These are phyloP conservation scores for Trypanosoma melophagium DNA, from an alignment of 208 protist species.

Conservation along the genomic window DNA sequence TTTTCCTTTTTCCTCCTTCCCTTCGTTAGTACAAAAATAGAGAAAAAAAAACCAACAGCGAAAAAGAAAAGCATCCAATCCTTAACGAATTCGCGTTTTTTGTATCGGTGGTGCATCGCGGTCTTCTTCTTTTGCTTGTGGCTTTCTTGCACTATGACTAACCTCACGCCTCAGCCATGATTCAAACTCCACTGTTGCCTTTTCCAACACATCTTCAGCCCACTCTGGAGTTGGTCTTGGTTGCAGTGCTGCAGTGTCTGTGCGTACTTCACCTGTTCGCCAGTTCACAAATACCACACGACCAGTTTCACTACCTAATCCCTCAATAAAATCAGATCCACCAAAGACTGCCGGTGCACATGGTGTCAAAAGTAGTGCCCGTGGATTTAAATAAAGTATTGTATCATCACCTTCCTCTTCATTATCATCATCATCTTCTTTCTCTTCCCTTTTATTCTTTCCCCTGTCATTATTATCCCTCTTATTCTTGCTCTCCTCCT, in stretches of 20 bases:
- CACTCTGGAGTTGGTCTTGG: conserved; percentile 18
- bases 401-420: conserved; percentile 32
- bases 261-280: conserved; percentile 26
- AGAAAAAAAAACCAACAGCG: too few species aligned
- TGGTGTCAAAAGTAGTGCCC: conserved; percentile 72
- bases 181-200: conserved; percentile 23
- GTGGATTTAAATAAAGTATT: conserved; percentile 67
- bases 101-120: conserved; percentile 5
- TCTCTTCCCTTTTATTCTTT: not conserved
- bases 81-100: conserved; percentile 13
- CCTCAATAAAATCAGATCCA: conserved; percentile 59
- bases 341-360: conserved; percentile 71
- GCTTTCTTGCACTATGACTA: not conserved
- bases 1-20: conserved; percentile 7
- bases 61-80: too few species aligned
- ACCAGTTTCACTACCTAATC: conserved; percentile 29
- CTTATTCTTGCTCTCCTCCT: not conserved
- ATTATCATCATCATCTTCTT: not conserved
- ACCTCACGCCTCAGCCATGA: conserved; percentile 20
- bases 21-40: not conserved
- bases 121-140: conserved; percentile 2
- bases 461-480: not conserved
- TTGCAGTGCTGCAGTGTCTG: conserved; percentile 19
- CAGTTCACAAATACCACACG: conserved; percentile 30
- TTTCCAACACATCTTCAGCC: conserved; percentile 26